phyloP scores from a whole-genome alignment of 73 alveolate genomes.

The Paramecium sonneborni region DNA sequence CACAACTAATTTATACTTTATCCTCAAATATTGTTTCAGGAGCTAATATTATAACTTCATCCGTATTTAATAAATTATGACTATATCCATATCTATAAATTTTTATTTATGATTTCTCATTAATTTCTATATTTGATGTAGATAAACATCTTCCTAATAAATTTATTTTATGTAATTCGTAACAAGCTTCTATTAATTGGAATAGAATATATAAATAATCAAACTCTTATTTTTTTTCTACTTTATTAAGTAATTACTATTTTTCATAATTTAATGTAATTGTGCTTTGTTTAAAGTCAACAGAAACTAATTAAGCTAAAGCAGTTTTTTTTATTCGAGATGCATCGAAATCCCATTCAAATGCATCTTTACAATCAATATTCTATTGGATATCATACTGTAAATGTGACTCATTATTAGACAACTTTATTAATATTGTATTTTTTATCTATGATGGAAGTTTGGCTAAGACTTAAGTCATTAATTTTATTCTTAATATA shows the following conservation, averaged over 20 bases:
- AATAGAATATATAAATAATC: neutral
- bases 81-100: neutral
- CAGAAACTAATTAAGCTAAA: neutral
- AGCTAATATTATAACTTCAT: neutral
- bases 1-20: neutral
- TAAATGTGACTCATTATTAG: neutral
- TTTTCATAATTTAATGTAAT: neutral
- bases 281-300: neutral
- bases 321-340: neutral
- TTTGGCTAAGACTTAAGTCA: neutral
- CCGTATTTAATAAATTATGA: neutral
- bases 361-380: neutral
- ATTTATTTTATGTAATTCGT: neutral
- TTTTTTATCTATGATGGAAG: neutral
- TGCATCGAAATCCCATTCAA: neutral
- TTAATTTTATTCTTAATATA: neutral
- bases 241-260: neutral
- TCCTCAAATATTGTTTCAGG: constrained; percentile 10
- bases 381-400: neutral
- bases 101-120: neutral
- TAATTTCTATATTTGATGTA: neutral
- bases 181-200: neutral
- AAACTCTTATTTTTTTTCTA: neutral
- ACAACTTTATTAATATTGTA: neutral
- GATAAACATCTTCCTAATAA: constrained; percentile 18